Conservation (phyloP, 441 rosid genomes). For the Cnidoscolus chayamansa region DNA sequence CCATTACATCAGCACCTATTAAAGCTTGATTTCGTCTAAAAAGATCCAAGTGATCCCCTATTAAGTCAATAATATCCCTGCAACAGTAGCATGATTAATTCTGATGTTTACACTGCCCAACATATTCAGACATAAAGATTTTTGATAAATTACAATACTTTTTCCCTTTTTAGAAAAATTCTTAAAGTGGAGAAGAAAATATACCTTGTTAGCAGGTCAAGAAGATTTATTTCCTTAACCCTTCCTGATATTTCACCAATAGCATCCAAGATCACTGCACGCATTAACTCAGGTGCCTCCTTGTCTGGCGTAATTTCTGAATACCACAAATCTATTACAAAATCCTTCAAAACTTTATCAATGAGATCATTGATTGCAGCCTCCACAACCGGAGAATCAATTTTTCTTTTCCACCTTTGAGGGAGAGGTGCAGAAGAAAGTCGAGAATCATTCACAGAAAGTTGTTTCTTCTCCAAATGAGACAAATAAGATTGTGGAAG, state of each 20-base stretch:
- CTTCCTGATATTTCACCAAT: conserved; percentile 82
- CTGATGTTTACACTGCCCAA: conserved; percentile 14
- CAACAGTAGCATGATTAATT: conserved; percentile 30
- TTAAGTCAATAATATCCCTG: conserved; percentile 92
- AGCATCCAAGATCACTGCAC: conserved; percentile 81
- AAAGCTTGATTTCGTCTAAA: conserved; percentile 92
- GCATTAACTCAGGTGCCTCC: conserved; percentile 91
- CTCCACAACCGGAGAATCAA: conserved; percentile 84
- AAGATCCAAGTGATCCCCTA: conserved; percentile 88
- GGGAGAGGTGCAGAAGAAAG: conserved; percentile 53
- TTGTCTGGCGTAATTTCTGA: conserved; percentile 85
- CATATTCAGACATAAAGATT: conserved; percentile 8
- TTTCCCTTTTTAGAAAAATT: background rate
- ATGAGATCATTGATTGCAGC: conserved; percentile 69
- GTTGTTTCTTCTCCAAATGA: conserved; percentile 61
- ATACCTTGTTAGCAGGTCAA: conserved; percentile 84
- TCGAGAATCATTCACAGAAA: conserved; percentile 74
- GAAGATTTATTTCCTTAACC: conserved; percentile 75
- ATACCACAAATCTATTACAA: conserved; percentile 85
- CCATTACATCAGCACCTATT: conserved; percentile 90
- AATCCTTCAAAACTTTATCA: conserved; percentile 79
- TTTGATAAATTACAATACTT: background rate
- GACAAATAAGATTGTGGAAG: conserved; percentile 45
- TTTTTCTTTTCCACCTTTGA: conserved; percentile 73
- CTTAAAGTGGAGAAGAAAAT: background rate